phyloP scores from a whole-genome alignment of 495 filamentous ascomycete genomes.

The Xylaria grammica region DNA sequence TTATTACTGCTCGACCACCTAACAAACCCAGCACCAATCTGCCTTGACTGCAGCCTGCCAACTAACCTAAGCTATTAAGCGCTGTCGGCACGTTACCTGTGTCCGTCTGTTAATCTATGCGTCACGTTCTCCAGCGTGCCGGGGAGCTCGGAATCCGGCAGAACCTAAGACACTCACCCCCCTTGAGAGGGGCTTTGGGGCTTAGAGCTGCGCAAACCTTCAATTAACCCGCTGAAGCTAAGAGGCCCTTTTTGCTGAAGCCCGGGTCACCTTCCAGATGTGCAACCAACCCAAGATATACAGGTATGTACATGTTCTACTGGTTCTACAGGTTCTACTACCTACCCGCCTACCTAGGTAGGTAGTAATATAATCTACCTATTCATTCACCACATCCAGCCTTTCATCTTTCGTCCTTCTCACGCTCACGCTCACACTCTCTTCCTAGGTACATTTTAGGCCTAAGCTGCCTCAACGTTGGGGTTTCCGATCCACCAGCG shows the following conservation, averaged over 20 bases:
- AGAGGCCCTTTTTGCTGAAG: no score
- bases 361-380: no score
- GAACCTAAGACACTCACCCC: background rate
- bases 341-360: background rate
- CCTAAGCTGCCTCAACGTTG: no score
- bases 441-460: no score
- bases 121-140: background rate
- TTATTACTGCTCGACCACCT: no score
- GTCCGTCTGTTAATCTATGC: background rate
- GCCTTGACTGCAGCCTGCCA: slow-evolving; percentile 2
- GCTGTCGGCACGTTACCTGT: slow-evolving; percentile 1
- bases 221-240: no score
- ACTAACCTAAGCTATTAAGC: slow-evolving; percentile 3
- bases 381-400: background rate
- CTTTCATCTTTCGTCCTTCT: background rate
- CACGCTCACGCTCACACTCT: background rate
- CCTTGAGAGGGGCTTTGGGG: background rate
- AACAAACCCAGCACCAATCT: no score
- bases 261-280: no score
- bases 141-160: slow-evolving; percentile 13
- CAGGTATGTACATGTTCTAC: no score
- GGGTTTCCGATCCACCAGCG: background rate
- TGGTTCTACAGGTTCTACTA: background rate
- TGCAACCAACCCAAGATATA: no score
- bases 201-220: no score